Base-by-base conservation (phyloP, 108 stramenopile species). In the Nitzschia palea region DNA sequence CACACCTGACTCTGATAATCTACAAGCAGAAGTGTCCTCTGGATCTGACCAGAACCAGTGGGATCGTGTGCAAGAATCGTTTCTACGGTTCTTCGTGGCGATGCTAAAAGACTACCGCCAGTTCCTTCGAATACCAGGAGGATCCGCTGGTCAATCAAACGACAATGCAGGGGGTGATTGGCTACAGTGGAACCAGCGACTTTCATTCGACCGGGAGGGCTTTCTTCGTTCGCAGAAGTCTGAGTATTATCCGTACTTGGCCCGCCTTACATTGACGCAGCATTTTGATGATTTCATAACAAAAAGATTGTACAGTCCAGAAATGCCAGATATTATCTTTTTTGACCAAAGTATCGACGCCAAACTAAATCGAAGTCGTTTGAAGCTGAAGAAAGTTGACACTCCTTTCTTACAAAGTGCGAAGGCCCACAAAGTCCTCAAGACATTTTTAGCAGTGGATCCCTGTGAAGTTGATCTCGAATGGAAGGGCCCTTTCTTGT, bases 251-350 rank as follows among this genome's bases (percentile, higher is more conserved):
- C 69, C 80, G 0, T 96, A 91, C 52, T 58, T 96, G 32, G 60
- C 73, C 31, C 86, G 86, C 45, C 55, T 96, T 2, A 79, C 85
- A 34, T 47, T 43, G 22, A 94, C 93, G 1, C 95, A 96, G 62
- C 88, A 88, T 59, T 96, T 96, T 75, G 88, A 93, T 55, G 88
- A 87, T 53, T 96, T 94, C 62, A 84, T 96, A 4, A 91, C 89
- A 18, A 82, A 87, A 44, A 75, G 91, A 8, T 68, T 96, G 64
- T 91, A 91, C 67, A 86, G 86, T 55, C 91, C 89, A 8, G 82
- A 86, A 52, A 69, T 82, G 32, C 90, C 91, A 6, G 94, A 91
- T 35, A 62, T 95, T 9, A 87, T 80, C 10, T 95, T 95, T 58
- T 95, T 95, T 78, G 90, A 95, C 56, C 88, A 93, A 66, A 86